A percentile compares a stretch with the other conserved stretches of the same genome.
Evolutionary conservation across 176 grass and related monocot genomes (phyloP).

Genomic region (Rhynchospora breviuscula): DNA sequence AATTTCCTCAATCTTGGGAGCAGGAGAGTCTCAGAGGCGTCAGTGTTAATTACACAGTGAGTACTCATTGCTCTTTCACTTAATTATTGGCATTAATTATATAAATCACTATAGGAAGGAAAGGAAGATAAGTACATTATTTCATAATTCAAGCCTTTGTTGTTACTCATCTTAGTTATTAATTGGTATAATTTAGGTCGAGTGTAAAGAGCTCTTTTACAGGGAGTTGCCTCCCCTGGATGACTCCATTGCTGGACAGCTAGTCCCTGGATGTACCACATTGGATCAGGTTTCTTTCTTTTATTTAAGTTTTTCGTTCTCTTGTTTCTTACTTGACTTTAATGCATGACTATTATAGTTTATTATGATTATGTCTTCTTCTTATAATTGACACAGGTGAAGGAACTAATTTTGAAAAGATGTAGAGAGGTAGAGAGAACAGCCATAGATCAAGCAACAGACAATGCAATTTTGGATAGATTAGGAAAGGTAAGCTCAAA

Average conservation of each 20-base stretch:
- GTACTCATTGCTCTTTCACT: conserved; percentile 24
- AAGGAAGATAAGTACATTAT: not conserved
- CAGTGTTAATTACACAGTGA: conserved; percentile 80
- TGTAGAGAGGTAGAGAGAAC: conserved; percentile 83
- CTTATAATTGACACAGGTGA: conserved; percentile 40
- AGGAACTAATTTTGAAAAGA: conserved; percentile 77
- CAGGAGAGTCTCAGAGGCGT: conserved; percentile 74
- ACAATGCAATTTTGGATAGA: conserved; percentile 94
- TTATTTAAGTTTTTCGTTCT: not conserved
- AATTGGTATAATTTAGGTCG: conserved; percentile 56
- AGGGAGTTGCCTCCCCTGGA: conserved; percentile 77
- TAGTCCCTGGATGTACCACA: conserved; percentile 81
- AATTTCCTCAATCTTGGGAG: conserved; percentile 81
- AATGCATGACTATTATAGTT: not conserved
- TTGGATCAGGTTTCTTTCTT: conserved; percentile 60
- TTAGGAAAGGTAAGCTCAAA: conserved; percentile 47
- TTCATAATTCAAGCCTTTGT: not conserved
- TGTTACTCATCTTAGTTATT: conserved; percentile 4
- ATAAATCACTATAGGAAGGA: not conserved
- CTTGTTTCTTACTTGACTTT: not conserved
- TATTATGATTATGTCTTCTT: conserved; percentile 8
- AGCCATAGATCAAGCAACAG: conserved; percentile 97
- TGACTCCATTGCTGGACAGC: conserved; percentile 68
- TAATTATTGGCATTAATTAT: not conserved
- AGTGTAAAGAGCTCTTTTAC: conserved; percentile 95